These are phyloP conservation scores for Fusarium hainanense DNA, from an alignment of 2,329 filamentous ascomycete species.

Conservation along the genomic window DNA sequence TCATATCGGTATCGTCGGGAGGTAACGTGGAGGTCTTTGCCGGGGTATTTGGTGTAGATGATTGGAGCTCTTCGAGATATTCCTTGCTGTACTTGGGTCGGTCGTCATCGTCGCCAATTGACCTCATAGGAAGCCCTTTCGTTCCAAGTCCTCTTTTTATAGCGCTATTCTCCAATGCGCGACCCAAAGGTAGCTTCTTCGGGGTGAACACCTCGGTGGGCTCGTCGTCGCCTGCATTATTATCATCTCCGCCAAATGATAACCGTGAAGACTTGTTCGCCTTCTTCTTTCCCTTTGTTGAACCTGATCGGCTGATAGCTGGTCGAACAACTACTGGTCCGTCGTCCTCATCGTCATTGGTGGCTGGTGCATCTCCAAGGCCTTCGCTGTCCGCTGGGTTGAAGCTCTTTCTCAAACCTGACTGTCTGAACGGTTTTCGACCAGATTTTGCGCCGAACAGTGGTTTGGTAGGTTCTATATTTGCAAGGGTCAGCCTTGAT, in stretches of 20 bases:
- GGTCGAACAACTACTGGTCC: conserved; percentile 64
- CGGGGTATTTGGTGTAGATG: conserved; percentile 85
- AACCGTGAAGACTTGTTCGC: conserved; percentile 66
- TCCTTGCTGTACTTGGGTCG: conserved; percentile 87
- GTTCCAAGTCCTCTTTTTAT: conserved; percentile 63
- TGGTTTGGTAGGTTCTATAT: conserved; percentile 51
- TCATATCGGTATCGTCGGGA: conserved; percentile 61
- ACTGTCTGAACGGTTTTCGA: conserved; percentile 68
- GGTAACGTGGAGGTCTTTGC: conserved; percentile 65
- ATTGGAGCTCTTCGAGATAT: conserved; percentile 85
- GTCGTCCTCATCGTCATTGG: conserved; percentile 57
- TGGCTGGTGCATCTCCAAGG: conserved; percentile 38
- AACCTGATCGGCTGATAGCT: conserved; percentile 58
- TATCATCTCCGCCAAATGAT: conserved; percentile 76
- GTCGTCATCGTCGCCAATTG: conserved; percentile 70
- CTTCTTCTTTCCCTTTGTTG: conserved; percentile 75
- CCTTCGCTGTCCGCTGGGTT: conserved; percentile 56
- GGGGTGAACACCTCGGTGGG: conserved; percentile 65
- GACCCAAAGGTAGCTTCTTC: conserved; percentile 73
- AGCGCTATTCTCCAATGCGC: conserved; percentile 75
- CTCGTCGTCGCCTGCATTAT: conserved; percentile 63
- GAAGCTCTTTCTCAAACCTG: conserved; percentile 67
- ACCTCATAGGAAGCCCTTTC: conserved; percentile 65
- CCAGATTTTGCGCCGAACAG: conserved; percentile 57
- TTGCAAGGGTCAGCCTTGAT: conserved; percentile 50